phyloP scores from a whole-genome alignment of 352 stramenopile genomes.

The Blastocystis sp. region DNA sequence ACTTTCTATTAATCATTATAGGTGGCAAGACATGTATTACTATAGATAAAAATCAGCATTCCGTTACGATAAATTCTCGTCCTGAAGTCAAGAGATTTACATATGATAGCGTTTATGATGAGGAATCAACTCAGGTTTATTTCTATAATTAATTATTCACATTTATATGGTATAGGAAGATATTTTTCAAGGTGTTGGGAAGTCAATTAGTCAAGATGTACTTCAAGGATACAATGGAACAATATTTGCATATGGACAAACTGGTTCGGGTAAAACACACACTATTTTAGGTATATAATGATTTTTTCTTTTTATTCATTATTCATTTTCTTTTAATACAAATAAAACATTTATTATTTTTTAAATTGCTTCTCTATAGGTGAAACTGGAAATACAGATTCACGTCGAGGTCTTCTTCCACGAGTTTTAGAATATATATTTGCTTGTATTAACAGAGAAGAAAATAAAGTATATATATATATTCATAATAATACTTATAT shows the following conservation, averaged over 20 bases:
- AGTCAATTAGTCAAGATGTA: constrained; percentile 18
- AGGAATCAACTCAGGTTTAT: constrained; percentile 11
- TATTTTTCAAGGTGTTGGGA: constrained; percentile 20
- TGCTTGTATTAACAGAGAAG: neutral
- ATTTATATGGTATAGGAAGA: constrained; percentile 1
- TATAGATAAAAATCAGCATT: neutral
- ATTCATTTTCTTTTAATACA: neutral
- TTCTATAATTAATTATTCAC: neutral
- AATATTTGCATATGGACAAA: constrained; percentile 37
- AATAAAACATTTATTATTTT: neutral
- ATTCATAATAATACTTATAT: too few relatives aligned
- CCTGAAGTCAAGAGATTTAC: constrained; percentile 12
- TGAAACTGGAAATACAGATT: too few relatives aligned
- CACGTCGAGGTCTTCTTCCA: constrained; percentile 17
- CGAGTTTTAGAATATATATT: constrained; percentile 19
- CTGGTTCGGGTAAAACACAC: constrained; percentile 30
- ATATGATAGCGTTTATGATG: constrained; percentile 27
- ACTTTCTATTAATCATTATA: constrained; percentile 9
- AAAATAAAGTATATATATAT: too few relatives aligned
- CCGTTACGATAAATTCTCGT: constrained; percentile 3
- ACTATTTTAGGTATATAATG: constrained; percentile 29
- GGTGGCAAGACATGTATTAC: constrained; percentile 2
- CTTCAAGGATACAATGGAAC: constrained; percentile 31
- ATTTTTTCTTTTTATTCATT: too few relatives aligned
- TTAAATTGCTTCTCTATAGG: too few relatives aligned